Percentiles rank a stretch among this genome's conserved stretches.
Conservation (phyloP, 169 alveolate genomes). For the Perkinsus olseni region DNA sequence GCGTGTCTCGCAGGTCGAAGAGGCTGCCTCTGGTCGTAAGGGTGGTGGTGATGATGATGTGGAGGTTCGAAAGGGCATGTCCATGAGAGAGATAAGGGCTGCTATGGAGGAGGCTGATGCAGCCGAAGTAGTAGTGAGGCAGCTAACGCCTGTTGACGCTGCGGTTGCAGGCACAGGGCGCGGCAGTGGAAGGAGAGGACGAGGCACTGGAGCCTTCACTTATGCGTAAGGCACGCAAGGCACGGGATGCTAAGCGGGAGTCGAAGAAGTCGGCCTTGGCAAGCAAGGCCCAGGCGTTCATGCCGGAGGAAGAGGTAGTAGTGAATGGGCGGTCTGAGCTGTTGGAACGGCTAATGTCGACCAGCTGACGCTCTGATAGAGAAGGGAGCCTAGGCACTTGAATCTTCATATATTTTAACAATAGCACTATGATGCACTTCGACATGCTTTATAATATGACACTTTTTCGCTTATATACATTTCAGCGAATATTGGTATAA, state of each 20-base stretch:
- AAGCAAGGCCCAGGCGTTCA: not conserved
- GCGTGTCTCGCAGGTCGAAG: not conserved
- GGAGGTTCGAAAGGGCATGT: not conserved
- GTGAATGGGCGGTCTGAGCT: too few relatives aligned
- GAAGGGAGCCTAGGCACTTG: too few relatives aligned
- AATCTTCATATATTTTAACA: too few relatives aligned
- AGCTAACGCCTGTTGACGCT: not conserved
- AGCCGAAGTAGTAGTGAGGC: not conserved
- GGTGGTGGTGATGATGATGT: not conserved
- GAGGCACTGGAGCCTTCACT: not conserved
- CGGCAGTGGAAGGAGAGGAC: not conserved
- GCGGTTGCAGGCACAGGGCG: not conserved
- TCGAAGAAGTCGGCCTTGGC: not conserved
- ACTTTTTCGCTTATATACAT: too few relatives aligned
- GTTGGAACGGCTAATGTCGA: too few relatives aligned
- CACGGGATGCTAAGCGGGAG: not conserved
- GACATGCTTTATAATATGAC: too few relatives aligned
- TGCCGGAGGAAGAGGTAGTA: not conserved
- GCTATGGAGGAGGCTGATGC: not conserved
- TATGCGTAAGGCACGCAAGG: not conserved
- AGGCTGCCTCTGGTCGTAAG: not conserved
- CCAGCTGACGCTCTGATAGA: too few relatives aligned
- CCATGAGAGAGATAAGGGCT: not conserved
- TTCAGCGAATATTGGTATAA: too few relatives aligned
- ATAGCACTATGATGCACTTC: too few relatives aligned